Conservation (phyloP, 2,329 filamentous ascomycete species). For the Exophiala viscosa region DNA sequence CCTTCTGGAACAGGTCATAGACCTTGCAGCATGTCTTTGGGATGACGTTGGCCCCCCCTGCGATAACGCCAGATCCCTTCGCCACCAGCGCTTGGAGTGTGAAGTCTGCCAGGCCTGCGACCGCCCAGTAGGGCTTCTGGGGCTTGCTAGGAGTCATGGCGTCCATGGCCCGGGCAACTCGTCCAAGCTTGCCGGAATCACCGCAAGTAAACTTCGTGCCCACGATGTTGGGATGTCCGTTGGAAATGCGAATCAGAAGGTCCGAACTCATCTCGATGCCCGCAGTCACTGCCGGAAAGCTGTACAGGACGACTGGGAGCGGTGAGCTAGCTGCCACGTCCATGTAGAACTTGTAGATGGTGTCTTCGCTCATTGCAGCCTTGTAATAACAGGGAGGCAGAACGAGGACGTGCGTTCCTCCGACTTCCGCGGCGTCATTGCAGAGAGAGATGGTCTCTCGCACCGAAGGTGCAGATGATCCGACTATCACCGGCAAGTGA, state of each 20-base stretch:
- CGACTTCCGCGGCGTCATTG: conserved; percentile 56
- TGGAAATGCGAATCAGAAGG: conserved; percentile 53
- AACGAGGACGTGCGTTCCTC: conserved; percentile 59
- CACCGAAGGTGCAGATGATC: conserved; percentile 61
- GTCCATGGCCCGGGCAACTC: conserved; percentile 68
- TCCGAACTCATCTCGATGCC: conserved; percentile 66
- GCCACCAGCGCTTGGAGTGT: conserved; percentile 75
- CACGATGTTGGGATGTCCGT: conserved; percentile 53
- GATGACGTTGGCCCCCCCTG: conserved; percentile 80
- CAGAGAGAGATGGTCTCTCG: conserved; percentile 59
- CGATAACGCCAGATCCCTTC: conserved; percentile 79
- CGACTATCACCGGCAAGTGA: conserved; percentile 54
- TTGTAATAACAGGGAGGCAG: conserved; percentile 63
- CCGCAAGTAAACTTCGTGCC: conserved; percentile 62
- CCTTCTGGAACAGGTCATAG: conserved; percentile 70
- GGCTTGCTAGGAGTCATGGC: conserved; percentile 47
- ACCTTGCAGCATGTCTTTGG: conserved; percentile 76
- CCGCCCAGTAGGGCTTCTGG: conserved; percentile 67
- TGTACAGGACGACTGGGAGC: conserved; percentile 62
- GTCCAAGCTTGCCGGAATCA: conserved; percentile 68
- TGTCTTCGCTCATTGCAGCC: conserved; percentile 55
- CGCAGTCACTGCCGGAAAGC: conserved; percentile 65
- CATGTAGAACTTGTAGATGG: conserved; percentile 57
- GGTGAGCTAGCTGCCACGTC: conserved; percentile 51
- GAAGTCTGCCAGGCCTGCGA: conserved; percentile 84